Conservation (phyloP, 208 protist genomes). For the Crithidia mellificae region DNA sequence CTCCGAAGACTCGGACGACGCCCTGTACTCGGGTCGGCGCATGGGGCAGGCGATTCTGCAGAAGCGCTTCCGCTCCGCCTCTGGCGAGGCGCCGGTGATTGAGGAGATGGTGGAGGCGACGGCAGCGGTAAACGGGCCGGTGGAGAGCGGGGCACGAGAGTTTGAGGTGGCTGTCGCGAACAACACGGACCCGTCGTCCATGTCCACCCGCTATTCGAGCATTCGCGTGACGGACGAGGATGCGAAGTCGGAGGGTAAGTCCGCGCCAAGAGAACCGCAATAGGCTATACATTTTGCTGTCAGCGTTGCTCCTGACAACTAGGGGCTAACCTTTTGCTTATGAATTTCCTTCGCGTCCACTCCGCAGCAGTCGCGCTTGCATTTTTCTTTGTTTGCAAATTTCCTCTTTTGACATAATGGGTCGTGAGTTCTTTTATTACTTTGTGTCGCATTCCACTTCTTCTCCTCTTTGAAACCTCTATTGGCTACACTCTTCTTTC, state of each 20-base stretch:
- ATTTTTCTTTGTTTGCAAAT: not conserved
- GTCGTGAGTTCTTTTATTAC: no score
- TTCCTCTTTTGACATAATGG: no score
- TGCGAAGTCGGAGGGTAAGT: not conserved
- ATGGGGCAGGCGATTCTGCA: constrained; percentile 25
- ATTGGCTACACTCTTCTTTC: no score
- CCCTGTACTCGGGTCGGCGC: constrained; percentile 18
- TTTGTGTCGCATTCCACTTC: not conserved
- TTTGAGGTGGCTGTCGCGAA: constrained; percentile 22
- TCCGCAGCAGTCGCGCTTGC: no score
- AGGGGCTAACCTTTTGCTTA: no score
- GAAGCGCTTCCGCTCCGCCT: constrained; percentile 10
- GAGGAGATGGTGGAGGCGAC: constrained; percentile 12
- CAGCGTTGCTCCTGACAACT: no score
- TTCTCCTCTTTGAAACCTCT: no score
- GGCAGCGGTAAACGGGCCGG: not conserved
- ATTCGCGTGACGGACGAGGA: not conserved
- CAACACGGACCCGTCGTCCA: constrained; percentile 2
- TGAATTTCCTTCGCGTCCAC: no score
- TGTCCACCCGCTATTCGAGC: constrained; percentile 6
- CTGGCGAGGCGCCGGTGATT: constrained; percentile 24
- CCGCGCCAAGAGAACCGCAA: not conserved
- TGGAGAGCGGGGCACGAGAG: constrained; percentile 7
- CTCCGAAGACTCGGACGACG: constrained; percentile 20
- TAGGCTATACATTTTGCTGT: not conserved